phyloP scores from a whole-genome alignment of 805 yeast species.

The Candida tammaniensis region DNA sequence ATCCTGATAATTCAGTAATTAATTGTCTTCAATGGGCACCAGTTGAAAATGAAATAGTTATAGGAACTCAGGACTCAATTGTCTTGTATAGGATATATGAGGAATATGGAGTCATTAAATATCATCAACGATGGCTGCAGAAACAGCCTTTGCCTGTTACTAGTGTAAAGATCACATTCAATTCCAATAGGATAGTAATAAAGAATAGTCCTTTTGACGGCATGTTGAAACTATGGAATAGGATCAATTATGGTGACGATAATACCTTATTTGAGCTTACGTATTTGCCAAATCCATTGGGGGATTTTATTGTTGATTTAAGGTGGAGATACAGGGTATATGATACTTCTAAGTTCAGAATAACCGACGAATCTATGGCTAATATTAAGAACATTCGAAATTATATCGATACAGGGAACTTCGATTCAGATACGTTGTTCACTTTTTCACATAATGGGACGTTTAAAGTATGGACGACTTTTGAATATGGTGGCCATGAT shows the following conservation, averaged over 20 bases:
- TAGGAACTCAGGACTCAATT: slow-evolving; percentile 53
- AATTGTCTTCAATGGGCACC: slow-evolving; percentile 55
- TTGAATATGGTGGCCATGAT: slow-evolving; percentile 56
- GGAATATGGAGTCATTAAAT: slow-evolving; percentile 42
- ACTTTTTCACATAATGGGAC: slow-evolving; percentile 59
- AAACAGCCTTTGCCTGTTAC: slow-evolving; percentile 62
- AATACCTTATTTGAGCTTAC: slow-evolving; percentile 63
- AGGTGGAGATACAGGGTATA: slow-evolving; percentile 49
- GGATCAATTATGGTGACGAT: slow-evolving; percentile 61
- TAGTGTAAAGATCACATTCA: slow-evolving; percentile 58
- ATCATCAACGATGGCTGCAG: slow-evolving; percentile 43
- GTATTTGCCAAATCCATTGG: slow-evolving; percentile 59
- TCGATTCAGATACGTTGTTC: slow-evolving; percentile 47
- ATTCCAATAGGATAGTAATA: slow-evolving; percentile 60
- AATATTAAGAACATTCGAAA: slow-evolving; percentile 33
- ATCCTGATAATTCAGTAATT: slow-evolving; percentile 16
- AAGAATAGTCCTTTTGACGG: slow-evolving; percentile 61
- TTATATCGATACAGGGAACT: slow-evolving; percentile 27
- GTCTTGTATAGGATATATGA: slow-evolving; percentile 52
- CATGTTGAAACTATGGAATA: slow-evolving; percentile 73
- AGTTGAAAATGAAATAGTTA: slow-evolving; percentile 50
- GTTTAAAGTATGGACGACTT: slow-evolving; percentile 68
- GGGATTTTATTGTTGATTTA: slow-evolving; percentile 48
- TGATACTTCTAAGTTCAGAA: slow-evolving; percentile 7
- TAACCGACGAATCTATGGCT: slow-evolving; percentile 27